phyloP scores from a whole-genome alignment of 106 monocot genomes.

The Apostasia shenzhenica region DNA sequence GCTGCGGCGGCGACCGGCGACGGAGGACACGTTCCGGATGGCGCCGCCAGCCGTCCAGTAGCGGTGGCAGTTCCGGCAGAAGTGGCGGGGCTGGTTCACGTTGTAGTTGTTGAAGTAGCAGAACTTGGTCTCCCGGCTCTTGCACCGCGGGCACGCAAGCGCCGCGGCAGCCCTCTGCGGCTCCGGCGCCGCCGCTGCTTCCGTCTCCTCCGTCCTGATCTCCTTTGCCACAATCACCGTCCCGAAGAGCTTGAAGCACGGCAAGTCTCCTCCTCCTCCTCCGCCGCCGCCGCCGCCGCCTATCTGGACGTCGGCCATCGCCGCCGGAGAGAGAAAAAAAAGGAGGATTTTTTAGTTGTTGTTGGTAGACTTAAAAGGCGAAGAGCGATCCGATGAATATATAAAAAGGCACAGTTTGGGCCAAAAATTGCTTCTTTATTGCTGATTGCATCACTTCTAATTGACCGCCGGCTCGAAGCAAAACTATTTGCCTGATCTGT shows the following conservation, averaged over 20 bases:
- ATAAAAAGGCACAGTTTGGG: no score
- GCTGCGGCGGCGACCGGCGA: conserved; percentile 12
- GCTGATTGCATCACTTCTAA: no score
- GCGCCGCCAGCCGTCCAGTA: conserved; percentile 25
- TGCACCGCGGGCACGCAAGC: conserved; percentile 11
- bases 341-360: neutral
- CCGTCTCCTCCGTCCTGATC: neutral
- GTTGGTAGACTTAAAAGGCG: no score
- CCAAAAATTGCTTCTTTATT: no score
- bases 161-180: neutral
- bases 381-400: no score
- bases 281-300: neutral
- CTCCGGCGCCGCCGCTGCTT: neutral
- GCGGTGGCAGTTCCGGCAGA: conserved; percentile 18
- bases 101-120: conserved; percentile 19
- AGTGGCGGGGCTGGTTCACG: conserved; percentile 7
- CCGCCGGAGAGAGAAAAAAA: neutral
- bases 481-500: no score
- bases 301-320: no score
- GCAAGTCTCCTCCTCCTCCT: conserved; percentile 1
- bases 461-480: no score
- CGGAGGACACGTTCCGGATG: conserved; percentile 14
- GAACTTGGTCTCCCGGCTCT: conserved; percentile 6
- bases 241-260: neutral
- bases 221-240: no score